These are phyloP conservation scores for Colletotrichum liriopes DNA, from an alignment of 2,329 filamentous ascomycete species.

Conservation along the genomic window DNA sequence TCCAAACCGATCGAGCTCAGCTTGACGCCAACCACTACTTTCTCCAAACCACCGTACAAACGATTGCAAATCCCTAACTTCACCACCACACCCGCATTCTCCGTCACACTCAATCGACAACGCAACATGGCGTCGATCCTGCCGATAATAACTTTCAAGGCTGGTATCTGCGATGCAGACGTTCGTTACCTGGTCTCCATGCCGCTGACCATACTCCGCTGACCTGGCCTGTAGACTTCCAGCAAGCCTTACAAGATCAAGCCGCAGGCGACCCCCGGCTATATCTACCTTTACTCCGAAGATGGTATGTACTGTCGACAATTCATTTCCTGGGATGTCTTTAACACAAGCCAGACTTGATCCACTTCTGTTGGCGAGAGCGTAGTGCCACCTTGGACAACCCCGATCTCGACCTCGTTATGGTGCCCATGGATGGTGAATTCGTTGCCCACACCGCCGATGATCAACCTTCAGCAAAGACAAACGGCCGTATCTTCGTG, in stretches of 20 bases:
- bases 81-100: background rate
- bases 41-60: slow-evolving; percentile 21
- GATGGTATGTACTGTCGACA: slow-evolving; percentile 75
- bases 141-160: slow-evolving; percentile 96
- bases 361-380: slow-evolving; percentile 98
- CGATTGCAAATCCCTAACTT: slow-evolving; percentile 10
- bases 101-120: slow-evolving; percentile 23
- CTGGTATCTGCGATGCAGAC: slow-evolving; percentile 88
- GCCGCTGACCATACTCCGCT: slow-evolving; percentile 31
- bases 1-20: slow-evolving; percentile 33
- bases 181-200: slow-evolving; percentile 68
- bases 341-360: slow-evolving; percentile 72
- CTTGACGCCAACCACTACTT: slow-evolving; percentile 29
- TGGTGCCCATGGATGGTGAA: slow-evolving; percentile 90
- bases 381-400: slow-evolving; percentile 79
- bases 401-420: slow-evolving; percentile 90
- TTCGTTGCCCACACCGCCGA: slow-evolving; percentile 84
- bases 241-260: slow-evolving; percentile 80
- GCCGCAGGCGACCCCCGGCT: slow-evolving; percentile 81
- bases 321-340: background rate
- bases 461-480: slow-evolving; percentile 71
- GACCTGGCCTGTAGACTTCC: slow-evolving; percentile 55
- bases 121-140: slow-evolving; percentile 79
- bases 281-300: slow-evolving; percentile 92
- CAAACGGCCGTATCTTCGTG: slow-evolving; percentile 91